Base-by-base conservation (phyloP, 2,329 filamentous ascomycete species). In the Cryphonectria parasitica region DNA sequence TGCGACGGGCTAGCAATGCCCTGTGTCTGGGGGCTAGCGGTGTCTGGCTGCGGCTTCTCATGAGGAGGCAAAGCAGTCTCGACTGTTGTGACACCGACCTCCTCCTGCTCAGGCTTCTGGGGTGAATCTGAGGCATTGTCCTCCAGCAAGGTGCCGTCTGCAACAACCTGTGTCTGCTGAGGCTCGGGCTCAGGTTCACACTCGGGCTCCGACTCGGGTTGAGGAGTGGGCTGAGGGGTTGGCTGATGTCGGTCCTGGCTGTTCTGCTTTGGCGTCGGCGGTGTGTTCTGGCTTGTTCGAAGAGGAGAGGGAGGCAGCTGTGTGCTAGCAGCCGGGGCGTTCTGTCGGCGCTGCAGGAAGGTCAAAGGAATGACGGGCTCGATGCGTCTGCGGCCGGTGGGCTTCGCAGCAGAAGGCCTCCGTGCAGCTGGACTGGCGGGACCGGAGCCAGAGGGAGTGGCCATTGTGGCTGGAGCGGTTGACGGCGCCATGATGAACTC, bases 301-400 rank as follows among this genome's bases (percentile, higher is more conserved):
- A 72, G 63, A 31, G 71, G 71, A 45, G 61, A 64, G 2, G 71
- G 66, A 45, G 71, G 63, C 49, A 64, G 63, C 49, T 72, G 66
- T 34, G 69, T 54, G 36, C 63, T 45, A 43, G 69, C 41, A n/a
- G 69, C 54, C 45, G 66, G 41, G 60, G 70, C 52, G 45, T 69
- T 71, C 58, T 69, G 63, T 28, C 66, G 69, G 64, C 69, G 71
- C 34, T 71, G 69, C 45, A 71, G 63, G 52, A 66, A 72, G 56
- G 71, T 66, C 64, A 72, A 66, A 34, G 71, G 71, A 28, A 72
- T 68, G 63, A 56, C 66, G 4, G 71, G 71, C 67, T 71, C 70
- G 67, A 71, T 61, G 28, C 70, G 70, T 49, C 60, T 62, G 61
- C 71, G 71, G 22, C 54, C 49, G 31, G 66, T n/a, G 34, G 71